Conservation (phyloP, 768 basidiomycete species). For the Gyrodon lividus region DNA sequence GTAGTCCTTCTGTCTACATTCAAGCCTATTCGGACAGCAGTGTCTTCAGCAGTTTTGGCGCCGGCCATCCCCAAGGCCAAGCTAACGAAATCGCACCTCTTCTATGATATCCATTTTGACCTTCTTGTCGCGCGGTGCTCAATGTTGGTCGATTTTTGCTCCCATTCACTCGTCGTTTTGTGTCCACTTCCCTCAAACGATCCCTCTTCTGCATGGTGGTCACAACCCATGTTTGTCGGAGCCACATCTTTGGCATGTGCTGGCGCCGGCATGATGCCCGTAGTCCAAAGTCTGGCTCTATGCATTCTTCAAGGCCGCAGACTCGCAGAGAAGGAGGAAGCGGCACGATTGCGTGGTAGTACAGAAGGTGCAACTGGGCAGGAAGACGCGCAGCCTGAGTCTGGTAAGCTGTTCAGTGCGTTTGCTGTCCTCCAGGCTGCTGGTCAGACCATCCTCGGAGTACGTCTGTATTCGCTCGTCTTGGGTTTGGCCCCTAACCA, state of each 20-base stretch:
- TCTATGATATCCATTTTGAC: conserved; percentile 67
- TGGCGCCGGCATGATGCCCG: conserved; percentile 67
- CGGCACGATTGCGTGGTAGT: conserved; percentile 16
- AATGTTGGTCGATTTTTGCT: conserved; percentile 63
- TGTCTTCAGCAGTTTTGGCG: conserved; percentile 5
- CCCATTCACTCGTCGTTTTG: conserved; percentile 60
- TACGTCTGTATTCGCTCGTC: conserved; percentile 20
- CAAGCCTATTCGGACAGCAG: conserved; percentile 42
- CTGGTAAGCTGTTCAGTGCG: conserved; percentile 68
- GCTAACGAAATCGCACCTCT: conserved; percentile 49
- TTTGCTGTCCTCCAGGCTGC: conserved; percentile 66
- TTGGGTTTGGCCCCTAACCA: conserved; percentile 9
- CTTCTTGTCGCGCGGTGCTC: conserved; percentile 62
- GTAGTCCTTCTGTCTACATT: conserved; percentile 61
- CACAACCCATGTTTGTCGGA: conserved; percentile 50
- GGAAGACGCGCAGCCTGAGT: conserved; percentile 35
- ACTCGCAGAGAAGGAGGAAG: conserved; percentile 36
- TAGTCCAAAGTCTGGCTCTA: conserved; percentile 71
- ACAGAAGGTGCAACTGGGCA: neutral
- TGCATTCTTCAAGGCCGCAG: conserved; percentile 49
- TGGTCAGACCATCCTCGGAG: conserved; percentile 59
- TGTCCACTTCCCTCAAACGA: conserved; percentile 43
- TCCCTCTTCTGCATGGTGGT: conserved; percentile 19
- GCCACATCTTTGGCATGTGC: conserved; percentile 63
- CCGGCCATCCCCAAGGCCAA: conserved; percentile 20